Conservation (phyloP, 148 eudicot species). For the Polygonum maritimum region DNA sequence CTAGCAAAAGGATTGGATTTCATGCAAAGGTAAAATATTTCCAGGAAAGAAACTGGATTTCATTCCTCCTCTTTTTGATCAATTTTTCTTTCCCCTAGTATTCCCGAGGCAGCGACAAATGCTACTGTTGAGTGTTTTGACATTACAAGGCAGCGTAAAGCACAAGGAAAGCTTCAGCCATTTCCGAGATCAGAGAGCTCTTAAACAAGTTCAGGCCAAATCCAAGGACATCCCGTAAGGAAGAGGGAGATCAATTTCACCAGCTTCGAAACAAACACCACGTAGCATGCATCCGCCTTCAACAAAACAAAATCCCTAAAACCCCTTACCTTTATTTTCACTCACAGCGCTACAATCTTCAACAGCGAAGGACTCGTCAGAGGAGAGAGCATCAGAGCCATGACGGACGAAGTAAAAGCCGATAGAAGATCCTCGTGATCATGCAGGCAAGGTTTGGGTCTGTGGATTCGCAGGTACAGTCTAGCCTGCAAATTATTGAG, state of each 20-base stretch:
- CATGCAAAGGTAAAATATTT: background rate
- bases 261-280: background rate
- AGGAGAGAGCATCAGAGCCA: background rate
- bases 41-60: background rate
- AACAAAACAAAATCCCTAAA: background rate
- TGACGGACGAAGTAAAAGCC: background rate
- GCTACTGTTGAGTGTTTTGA: conserved; percentile 6
- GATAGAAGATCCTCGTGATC: background rate
- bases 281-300: conserved; percentile 1
- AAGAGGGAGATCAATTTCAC: conserved; percentile 2
- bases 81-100: background rate
- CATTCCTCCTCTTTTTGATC: background rate
- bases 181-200: conserved; percentile 9
- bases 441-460: background rate
- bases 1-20: background rate
- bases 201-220: background rate
- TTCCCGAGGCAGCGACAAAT: conserved; percentile 7
- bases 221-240: background rate
- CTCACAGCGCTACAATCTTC: background rate
- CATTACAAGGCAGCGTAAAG: conserved; percentile 6
- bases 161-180: background rate
- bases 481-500: background rate
- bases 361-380: background rate
- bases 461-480: background rate
- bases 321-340: background rate